Evolutionary conservation across 805 yeast species (phyloP), one percentile per base, ranked within the genome.

Genomic region (Ogataea corticis): DNA sequence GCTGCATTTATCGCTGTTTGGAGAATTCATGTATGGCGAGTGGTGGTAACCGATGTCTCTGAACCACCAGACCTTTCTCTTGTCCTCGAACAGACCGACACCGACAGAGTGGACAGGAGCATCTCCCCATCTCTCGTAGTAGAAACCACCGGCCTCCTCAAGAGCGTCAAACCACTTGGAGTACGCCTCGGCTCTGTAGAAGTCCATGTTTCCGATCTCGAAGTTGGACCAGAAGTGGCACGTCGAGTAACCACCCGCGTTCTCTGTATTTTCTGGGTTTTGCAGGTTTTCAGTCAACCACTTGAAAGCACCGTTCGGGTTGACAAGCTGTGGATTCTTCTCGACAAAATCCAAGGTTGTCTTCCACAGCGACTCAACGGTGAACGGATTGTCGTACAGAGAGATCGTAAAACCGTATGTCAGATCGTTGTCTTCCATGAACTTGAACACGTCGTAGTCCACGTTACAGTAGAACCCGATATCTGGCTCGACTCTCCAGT

Each of bases 401-500:
- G 91, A 75, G 51, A 88, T 77, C 34, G 92, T 80, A 67, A 86
- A 88, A 7, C 91, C 90, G 63, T 87, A 88, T 43, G 72, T 76
- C 69, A 85, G 80, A 46, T 78, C 72, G 62, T 85, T 79, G 60
- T 83, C 88, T 56, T 79, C 79, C 96, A 88, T 86, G 69, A 73
- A 86, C 67, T 81, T 77, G 77, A 88, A 88, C 11, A 87, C 69
- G 62, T 88, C 96, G 65, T 85, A 85, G 56, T 82, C 81, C 47
- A 90, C 71, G 62, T 87, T 88, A 70, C 96, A 89, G 66, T 69
- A 79, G 51, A 87, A 75, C 62, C 79, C 76, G 56, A 83, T 80
- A 55, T 79, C 84, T 12, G 96, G 96, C 68, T 90, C 97, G 30
- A 90, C 91, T 66, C 96, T 82, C 97, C 96, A 90, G 73, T 87